Conservation (phyloP, 2,329 filamentous ascomycete species). For the Periconia sp. region DNA sequence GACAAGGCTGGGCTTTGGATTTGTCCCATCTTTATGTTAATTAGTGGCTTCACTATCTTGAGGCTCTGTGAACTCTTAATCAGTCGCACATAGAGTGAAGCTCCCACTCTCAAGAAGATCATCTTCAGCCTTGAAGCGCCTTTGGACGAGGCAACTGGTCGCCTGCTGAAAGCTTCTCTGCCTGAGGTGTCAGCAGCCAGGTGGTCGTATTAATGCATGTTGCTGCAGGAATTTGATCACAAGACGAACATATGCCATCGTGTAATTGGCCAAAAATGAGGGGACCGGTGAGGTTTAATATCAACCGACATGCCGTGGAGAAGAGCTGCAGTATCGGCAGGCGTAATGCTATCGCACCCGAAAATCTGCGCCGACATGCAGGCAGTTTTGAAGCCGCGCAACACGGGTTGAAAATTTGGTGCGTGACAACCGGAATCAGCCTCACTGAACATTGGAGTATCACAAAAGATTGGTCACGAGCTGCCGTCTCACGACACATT, state of each 20-base stretch:
- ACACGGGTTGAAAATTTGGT: no score
- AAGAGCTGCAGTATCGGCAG: neutral
- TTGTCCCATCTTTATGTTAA: neutral
- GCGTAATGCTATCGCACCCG: neutral
- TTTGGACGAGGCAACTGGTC: neutral
- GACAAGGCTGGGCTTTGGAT: neutral
- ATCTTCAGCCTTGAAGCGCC: neutral
- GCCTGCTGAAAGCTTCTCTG: neutral
- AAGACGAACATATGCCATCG: neutral
- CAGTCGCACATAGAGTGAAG: neutral
- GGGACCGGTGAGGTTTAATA: neutral
- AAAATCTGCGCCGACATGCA: neutral
- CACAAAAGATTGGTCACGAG: neutral
- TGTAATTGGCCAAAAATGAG: neutral
- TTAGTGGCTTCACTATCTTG: neutral
- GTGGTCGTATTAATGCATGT: neutral
- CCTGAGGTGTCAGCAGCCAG: neutral
- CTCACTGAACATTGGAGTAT: neutral
- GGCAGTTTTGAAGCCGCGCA: neutral
- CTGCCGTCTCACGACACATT: no score
- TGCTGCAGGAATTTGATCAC: neutral
- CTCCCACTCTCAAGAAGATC: neutral
- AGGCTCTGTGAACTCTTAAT: slow-evolving; percentile 1
- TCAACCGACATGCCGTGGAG: neutral
- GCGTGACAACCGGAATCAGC: neutral